Evolutionary conservation across 192 early-diverging fungal species (phyloP).

Genomic region (Coemansia sp.): DNA sequence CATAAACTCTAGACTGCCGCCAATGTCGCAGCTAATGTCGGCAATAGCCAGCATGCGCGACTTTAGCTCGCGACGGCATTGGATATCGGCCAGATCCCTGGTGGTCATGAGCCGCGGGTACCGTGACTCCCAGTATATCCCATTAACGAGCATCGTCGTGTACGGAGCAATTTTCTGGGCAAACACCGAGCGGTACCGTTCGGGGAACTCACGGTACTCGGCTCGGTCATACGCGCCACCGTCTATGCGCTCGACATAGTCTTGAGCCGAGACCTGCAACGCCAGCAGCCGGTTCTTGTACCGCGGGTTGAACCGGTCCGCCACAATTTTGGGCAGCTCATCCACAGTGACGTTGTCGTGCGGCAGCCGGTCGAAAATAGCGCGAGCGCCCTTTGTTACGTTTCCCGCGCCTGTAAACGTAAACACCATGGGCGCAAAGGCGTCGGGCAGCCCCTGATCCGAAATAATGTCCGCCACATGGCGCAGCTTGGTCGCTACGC

Average conservation of each 20-base stretch:
- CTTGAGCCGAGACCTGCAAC: conserved; percentile 71
- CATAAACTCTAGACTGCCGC: conserved; percentile 94
- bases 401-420: conserved; percentile 91
- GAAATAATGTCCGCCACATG: conserved; percentile 76
- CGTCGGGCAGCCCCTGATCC: conserved; percentile 83
- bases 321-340: conserved; percentile 60
- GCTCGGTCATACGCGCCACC: conserved; percentile 59
- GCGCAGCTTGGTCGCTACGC: conserved; percentile 60
- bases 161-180: conserved; percentile 90
- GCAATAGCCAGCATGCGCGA: conserved; percentile 80
- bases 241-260: conserved; percentile 80
- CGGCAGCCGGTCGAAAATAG: conserved; percentile 87
- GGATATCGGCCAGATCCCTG: conserved; percentile 72
- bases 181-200: conserved; percentile 75
- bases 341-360: conserved; percentile 82
- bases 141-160: conserved; percentile 84
- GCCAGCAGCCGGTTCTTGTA: conserved; percentile 62
- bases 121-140: conserved; percentile 88
- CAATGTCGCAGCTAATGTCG: conserved; percentile 93
- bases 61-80: conserved; percentile 61
- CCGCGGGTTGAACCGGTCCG: conserved; percentile 59
- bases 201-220: conserved; percentile 78
- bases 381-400: conserved; percentile 86
- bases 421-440: conserved; percentile 88
- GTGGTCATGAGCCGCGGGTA: conserved; percentile 90